Evolutionary conservation across 129 eudicot species (phyloP).

Genomic region (Lactuca sativa): DNA sequence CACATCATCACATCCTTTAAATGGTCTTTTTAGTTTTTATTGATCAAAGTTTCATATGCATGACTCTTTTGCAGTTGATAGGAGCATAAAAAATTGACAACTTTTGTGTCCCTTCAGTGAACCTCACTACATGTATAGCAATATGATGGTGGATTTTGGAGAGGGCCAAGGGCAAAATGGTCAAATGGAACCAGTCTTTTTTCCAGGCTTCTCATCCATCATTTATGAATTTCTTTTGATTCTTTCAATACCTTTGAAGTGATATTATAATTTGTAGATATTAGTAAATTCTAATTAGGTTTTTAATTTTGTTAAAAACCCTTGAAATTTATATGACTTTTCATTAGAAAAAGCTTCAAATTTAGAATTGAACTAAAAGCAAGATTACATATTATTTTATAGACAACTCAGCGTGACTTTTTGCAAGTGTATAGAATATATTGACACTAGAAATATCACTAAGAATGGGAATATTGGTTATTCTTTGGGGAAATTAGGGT

Average conservation of each 20-base stretch:
- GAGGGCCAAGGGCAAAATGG: conserved; percentile 17
- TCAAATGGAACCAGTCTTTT: background rate
- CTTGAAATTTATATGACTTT: background rate
- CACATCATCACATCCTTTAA: background rate
- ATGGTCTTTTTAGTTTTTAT: no score
- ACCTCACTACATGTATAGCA: conserved; percentile 7
- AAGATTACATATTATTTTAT: no score
- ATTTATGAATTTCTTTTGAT: background rate
- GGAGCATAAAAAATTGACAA: background rate
- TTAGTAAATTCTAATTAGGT: background rate
- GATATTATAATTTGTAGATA: conserved; percentile 5
- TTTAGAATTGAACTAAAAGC: background rate
- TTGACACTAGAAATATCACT: no score
- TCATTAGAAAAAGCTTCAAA: background rate
- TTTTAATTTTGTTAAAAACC: no score
- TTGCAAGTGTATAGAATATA: no score
- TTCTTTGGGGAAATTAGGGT: no score
- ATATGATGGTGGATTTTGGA: background rate
- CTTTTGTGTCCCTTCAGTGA: conserved; percentile 1
- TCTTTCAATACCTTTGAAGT: background rate
- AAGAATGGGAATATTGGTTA: no score
- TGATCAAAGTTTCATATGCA: background rate
- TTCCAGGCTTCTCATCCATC: background rate
- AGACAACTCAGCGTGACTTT: no score
- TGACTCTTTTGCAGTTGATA: conserved; percentile 13